Percentiles rank a stretch among this genome's conserved stretches.
Evolutionary conservation across 1,284 basidiomycete species (phyloP).

Genomic region (Rhodotorula sp.): DNA sequence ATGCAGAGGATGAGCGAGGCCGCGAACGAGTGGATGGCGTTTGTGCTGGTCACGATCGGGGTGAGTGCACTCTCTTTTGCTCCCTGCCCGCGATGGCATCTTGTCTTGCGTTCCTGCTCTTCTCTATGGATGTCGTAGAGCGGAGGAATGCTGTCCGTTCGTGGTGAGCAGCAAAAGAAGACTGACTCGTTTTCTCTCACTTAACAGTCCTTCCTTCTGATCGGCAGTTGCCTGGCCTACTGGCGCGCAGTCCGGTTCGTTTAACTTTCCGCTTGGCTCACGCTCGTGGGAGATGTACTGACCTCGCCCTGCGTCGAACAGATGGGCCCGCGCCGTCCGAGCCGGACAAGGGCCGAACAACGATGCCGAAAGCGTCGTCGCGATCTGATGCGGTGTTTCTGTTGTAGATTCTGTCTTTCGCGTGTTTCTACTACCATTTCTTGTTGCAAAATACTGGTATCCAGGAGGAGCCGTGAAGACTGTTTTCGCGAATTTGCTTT

Average conservation of each 20-base stretch:
- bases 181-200: not conserved
- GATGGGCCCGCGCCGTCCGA: conserved; percentile 29
- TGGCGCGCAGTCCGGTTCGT: conserved; percentile 39
- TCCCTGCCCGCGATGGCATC: not conserved
- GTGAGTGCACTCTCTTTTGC: not conserved
- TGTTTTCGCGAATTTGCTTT: too few species aligned
- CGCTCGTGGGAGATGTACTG: not conserved
- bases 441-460: not conserved
- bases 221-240: conserved; percentile 33
- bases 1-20: conserved; percentile 22
- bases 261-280: not conserved
- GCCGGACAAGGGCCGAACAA: conserved; percentile 22
- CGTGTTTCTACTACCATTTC: not conserved
- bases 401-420: not conserved
- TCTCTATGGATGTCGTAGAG: too few species aligned
- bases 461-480: too few species aligned
- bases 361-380: conserved; percentile 19
- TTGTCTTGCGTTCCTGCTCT: too few species aligned
- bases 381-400: conserved; percentile 1
- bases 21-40: conserved; percentile 41
- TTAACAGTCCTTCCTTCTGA: conserved; percentile 32
- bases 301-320: not conserved
- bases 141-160: not conserved
- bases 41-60: conserved; percentile 32
- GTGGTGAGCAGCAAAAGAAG: not conserved